Evolutionary conservation across 192 early-diverging fungal species (phyloP).

Genomic region (Gamsiella multidivaricata): DNA sequence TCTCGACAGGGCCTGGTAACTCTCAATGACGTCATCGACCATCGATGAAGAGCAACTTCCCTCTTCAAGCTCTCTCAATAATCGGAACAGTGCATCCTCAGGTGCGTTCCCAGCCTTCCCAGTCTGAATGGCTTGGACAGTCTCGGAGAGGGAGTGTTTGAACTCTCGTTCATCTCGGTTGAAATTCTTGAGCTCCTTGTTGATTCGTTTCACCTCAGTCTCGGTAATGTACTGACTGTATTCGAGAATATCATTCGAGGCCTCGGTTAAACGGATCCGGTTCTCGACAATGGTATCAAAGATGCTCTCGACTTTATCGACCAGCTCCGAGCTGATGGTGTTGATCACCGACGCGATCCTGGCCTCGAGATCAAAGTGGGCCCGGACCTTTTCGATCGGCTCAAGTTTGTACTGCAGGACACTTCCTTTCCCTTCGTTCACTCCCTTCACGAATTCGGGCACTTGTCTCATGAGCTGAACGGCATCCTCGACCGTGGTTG

Average conservation of each 20-base stretch:
- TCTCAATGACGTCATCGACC: conserved; percentile 16
- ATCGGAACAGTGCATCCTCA: neutral
- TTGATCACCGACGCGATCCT: conserved; percentile 2
- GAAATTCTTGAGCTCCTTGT: conserved; percentile 20
- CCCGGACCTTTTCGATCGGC: conserved; percentile 7
- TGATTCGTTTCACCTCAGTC: conserved; percentile 13
- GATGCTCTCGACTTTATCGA: conserved; percentile 16
- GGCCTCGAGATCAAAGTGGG: neutral
- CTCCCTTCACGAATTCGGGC: conserved; percentile 1
- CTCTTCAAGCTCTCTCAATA: conserved; percentile 13
- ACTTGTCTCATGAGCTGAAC: conserved; percentile 13
- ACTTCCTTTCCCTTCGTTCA: conserved; percentile 17
- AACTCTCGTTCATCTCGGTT: conserved; percentile 17
- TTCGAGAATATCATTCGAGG: conserved; percentile 10
- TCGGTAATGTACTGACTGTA: conserved; percentile 11
- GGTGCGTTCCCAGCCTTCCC: neutral
- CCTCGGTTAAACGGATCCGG: conserved; percentile 15
- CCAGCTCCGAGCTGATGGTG: conserved; percentile 6
- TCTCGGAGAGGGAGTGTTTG: neutral
- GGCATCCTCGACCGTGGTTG: conserved; percentile 11
- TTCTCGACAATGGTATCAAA: conserved; percentile 12
- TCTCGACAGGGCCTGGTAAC: conserved; percentile 10
- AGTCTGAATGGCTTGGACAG: neutral
- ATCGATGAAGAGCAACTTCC: conserved; percentile 14
- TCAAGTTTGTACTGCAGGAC: conserved; percentile 12